Evolutionary conservation across 495 filamentous ascomycete genomes (phyloP).

Genomic region (Daldinia decipiens): DNA sequence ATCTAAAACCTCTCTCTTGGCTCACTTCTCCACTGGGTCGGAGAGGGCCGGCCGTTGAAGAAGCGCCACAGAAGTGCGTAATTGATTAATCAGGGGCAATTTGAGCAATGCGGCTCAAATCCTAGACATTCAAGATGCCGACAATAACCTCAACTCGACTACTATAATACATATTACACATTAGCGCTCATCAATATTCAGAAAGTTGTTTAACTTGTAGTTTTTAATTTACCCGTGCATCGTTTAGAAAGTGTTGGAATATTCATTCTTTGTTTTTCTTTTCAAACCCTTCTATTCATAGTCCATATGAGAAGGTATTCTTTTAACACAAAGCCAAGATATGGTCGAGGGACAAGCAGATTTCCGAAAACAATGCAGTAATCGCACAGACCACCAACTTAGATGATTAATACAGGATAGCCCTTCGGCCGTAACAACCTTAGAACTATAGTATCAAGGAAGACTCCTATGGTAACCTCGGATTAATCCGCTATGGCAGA

Average conservation of each 20-base stretch:
- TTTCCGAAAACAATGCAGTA: conserved; percentile 41
- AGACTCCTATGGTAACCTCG: not conserved
- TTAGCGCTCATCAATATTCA: not conserved
- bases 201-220: not conserved
- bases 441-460: not conserved
- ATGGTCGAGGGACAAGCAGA: not conserved
- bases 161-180: not conserved
- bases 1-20: conserved; percentile 25
- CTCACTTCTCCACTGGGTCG: conserved; percentile 16
- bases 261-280: conserved; percentile 22
- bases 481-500: not conserved
- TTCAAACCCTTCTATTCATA: not conserved
- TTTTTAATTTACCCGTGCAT: not conserved
- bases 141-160: not conserved
- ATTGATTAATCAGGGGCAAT: not conserved
- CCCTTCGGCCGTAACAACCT: not conserved
- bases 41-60: conserved; percentile 18
- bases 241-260: not conserved
- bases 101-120: not conserved
- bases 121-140: not conserved
- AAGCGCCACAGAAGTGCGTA: conserved; percentile 8
- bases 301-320: conserved; percentile 9
- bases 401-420: not conserved
- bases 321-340: conserved; percentile 20
- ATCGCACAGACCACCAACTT: not conserved